Evolutionary conservation across 495 filamentous ascomycete species (phyloP).

Genomic region (Rusavskia elegans): DNA sequence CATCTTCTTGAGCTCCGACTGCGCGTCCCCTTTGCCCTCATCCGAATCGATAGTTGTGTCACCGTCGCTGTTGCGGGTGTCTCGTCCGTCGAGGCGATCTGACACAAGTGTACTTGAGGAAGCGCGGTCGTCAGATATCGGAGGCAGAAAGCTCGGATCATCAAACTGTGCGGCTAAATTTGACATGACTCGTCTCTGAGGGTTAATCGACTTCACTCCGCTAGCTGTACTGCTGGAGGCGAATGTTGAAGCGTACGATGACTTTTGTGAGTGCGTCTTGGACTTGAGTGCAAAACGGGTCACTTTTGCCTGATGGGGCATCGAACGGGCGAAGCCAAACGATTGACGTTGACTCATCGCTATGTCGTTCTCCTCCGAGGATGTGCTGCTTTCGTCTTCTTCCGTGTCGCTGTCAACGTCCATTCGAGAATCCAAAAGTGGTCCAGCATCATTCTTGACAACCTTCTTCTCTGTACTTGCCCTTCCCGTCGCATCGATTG

Average conservation of each 20-base stretch:
- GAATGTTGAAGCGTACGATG: constrained; percentile 27
- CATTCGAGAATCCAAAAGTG: constrained; percentile 17
- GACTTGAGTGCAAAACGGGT: constrained; percentile 41
- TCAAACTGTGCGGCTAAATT: neutral
- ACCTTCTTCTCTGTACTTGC: constrained; percentile 56
- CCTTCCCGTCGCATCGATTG: constrained; percentile 53
- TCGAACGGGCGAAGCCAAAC: constrained; percentile 40
- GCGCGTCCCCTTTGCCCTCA: constrained; percentile 35
- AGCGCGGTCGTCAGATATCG: neutral
- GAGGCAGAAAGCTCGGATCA: neutral
- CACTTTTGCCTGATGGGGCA: constrained; percentile 24
- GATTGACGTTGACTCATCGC: constrained; percentile 46
- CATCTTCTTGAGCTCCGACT: constrained; percentile 56
- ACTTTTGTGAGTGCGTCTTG: constrained; percentile 32
- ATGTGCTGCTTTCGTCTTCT: constrained; percentile 32
- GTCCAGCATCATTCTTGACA: constrained; percentile 26
- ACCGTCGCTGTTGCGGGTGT: constrained; percentile 31
- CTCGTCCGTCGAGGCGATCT: neutral
- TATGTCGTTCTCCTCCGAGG: constrained; percentile 49
- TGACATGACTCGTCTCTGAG: neutral
- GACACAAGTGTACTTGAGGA: neutral
- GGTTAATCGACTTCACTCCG: neutral
- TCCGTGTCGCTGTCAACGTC: constrained; percentile 32
- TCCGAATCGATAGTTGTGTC: constrained; percentile 38
- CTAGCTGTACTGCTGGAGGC: constrained; percentile 13